Percentiles rank a stretch among this genome's conserved stretches.
Evolutionary conservation across 1,284 basidiomycete genomes (phyloP).

Genomic region (Phellinidium pouzarii): DNA sequence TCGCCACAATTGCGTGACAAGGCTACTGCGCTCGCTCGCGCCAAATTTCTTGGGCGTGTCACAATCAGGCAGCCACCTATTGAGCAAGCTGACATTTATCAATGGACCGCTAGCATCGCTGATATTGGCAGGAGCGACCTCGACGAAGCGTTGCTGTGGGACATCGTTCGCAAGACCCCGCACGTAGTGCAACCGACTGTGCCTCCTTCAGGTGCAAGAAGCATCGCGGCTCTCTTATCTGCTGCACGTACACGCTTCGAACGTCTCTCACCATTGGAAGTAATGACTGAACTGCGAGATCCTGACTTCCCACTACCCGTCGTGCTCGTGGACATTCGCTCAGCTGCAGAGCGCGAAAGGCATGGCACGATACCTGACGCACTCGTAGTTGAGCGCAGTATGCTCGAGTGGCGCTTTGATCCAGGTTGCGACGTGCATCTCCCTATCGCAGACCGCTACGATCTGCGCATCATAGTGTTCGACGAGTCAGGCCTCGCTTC

Average conservation of each 20-base stretch:
- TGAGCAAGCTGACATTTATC: slow-evolving; percentile 4
- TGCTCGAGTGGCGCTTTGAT: slow-evolving; percentile 71
- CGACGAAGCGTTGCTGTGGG: slow-evolving; percentile 44
- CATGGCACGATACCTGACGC: slow-evolving; percentile 57
- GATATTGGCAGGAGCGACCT: slow-evolving; percentile 29
- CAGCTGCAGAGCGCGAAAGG: slow-evolving; percentile 45
- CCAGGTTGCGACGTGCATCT: slow-evolving; percentile 51
- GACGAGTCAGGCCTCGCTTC: slow-evolving; percentile 66
- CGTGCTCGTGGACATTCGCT: slow-evolving; percentile 70
- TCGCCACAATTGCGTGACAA: slow-evolving; percentile 49
- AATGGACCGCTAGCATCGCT: slow-evolving; percentile 9
- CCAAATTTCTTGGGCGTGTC: slow-evolving; percentile 60
- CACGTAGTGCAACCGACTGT: slow-evolving; percentile 47
- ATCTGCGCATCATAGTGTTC: slow-evolving; percentile 61
- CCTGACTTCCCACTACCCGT: slow-evolving; percentile 47
- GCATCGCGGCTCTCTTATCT: slow-evolving; percentile 47
- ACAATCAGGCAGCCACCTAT: slow-evolving; percentile 19
- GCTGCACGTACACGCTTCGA: slow-evolving; percentile 55
- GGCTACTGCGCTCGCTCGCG: slow-evolving; percentile 51
- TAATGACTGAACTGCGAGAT: slow-evolving; percentile 51
- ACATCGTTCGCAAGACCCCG: slow-evolving; percentile 54
- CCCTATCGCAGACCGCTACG: slow-evolving; percentile 61
- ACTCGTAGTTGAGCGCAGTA: slow-evolving; percentile 61
- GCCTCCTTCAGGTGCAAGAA: slow-evolving; percentile 56
- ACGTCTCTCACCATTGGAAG: slow-evolving; percentile 52